phyloP scores from a whole-genome alignment of 352 stramenopile genomes.

The Globisporangium okanoganense region DNA sequence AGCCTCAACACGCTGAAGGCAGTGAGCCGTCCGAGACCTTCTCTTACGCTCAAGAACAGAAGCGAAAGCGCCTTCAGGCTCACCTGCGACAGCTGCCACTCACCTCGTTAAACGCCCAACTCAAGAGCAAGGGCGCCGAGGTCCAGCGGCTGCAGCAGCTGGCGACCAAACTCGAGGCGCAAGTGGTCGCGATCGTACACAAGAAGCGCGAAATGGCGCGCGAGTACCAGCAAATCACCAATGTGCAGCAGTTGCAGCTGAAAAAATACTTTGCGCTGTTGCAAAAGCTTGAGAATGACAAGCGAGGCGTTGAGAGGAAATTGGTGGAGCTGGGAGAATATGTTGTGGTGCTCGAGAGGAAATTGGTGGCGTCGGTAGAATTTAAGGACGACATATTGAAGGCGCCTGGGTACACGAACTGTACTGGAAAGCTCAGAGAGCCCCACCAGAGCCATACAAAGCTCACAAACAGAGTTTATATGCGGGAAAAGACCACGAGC shows the following conservation, averaged over 20 bases:
- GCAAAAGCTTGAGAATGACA: constrained; percentile 24
- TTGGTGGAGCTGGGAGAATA: constrained; percentile 21
- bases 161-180: constrained; percentile 24
- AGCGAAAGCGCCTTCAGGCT: constrained; percentile 2
- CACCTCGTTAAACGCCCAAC: constrained; percentile 35
- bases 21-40: background rate
- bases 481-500: background rate
- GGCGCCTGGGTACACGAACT: background rate
- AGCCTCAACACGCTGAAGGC: background rate
- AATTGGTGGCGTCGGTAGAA: constrained; percentile 9
- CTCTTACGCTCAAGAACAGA: background rate
- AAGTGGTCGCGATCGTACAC: constrained; percentile 18
- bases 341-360: constrained; percentile 28
- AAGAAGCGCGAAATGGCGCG: constrained; percentile 24
- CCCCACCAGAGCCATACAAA: background rate
- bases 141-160: constrained; percentile 28
- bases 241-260: constrained; percentile 29
- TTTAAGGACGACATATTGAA: background rate
- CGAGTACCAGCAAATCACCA: constrained; percentile 28
- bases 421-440: background rate
- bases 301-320: constrained; percentile 19
- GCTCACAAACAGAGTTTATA: background rate
- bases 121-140: constrained; percentile 30
- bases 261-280: constrained; percentile 34
- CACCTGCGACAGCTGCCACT: constrained; percentile 27